Base-by-base conservation (phyloP, 331 rosid species). In the Spiraea crenata region DNA sequence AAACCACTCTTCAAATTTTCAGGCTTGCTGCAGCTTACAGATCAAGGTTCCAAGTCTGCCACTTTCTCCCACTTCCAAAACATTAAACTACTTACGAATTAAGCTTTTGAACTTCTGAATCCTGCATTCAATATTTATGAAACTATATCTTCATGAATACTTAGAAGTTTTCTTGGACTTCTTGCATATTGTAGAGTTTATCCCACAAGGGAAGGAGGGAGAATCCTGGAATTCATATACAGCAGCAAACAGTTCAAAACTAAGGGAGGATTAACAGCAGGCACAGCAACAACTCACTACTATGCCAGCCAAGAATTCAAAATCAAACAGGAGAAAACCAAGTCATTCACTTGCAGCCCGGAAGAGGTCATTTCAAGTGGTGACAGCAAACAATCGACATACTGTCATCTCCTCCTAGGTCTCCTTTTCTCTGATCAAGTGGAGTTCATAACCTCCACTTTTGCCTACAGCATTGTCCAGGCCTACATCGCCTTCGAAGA, bases 261-360 rank as follows among this genome's bases (percentile, higher is more conserved):
- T 7, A 85, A 86, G 71, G 99, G 97, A 74, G 95, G 92, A 0
- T 61, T 93, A 85, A 76, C 80, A 0, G 88, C 77, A 2, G 99
- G 95, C 79, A 86, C 97, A 6, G 99, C 99, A 52, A 93, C 99
- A 63, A 93, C 97, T 47, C 99, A 93, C 73, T 93, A 92, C 73
- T 93, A 84, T 67, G 81, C 88, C 11, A 90, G 98, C 74, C 85
- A 87, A 50, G 91, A 91, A 74, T 93, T 93, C 90, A 91, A 89
- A 77, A 87, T 82, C 83, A 91, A 89, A 56, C 96, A 93, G 19
- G 82, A 83, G 9, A 82, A 71, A 54, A 84, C 97, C 12, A 85
- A 91, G 57, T 76, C 86, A 46, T 86, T 87, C 72, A 89, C 92
- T 74, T 91, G 97, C 76, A 89, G 99, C 78, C 97, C 99, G 4